Evolutionary conservation across 2,329 filamentous ascomycete genomes (phyloP).

Genomic region (Plenodomus biglobosus): DNA sequence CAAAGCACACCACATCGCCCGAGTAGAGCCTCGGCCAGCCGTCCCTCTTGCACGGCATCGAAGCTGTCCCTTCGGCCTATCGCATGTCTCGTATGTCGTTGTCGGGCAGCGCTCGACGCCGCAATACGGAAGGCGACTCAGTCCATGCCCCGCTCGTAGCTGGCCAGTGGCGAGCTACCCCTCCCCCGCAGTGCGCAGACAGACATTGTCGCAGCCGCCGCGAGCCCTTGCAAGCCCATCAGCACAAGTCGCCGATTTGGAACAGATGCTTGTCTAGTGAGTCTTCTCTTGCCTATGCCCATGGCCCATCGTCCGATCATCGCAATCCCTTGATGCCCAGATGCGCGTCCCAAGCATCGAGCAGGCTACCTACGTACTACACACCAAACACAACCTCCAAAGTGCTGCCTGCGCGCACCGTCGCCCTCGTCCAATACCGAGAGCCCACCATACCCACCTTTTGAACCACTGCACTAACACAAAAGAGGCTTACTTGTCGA

Average conservation of each 20-base stretch:
- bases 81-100: conserved; percentile 12
- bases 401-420: too few relatives aligned
- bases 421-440: conserved; percentile 14
- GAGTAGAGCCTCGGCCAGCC: conserved; percentile 38
- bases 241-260: conserved; percentile 14
- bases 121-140: conserved; percentile 18
- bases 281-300: neutral
- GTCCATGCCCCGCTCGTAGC: conserved; percentile 31
- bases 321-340: neutral
- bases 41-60: conserved; percentile 20
- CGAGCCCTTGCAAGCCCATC: conserved; percentile 16
- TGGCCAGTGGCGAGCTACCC: conserved; percentile 34
- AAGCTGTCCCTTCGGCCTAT: conserved; percentile 23
- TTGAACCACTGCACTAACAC: conserved; percentile 24
- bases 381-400: too few relatives aligned
- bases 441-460: conserved; percentile 9
- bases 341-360: conserved; percentile 1
- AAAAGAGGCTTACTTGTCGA: conserved; percentile 20
- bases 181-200: conserved; percentile 35
- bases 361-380: neutral
- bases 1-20: conserved; percentile 15
- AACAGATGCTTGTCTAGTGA: conserved; percentile 10
- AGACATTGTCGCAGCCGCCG: conserved; percentile 13
- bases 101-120: conserved; percentile 28
- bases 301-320: neutral